phyloP scores from a whole-genome alignment of 805 yeast genomes.

The Candida ulmi region DNA sequence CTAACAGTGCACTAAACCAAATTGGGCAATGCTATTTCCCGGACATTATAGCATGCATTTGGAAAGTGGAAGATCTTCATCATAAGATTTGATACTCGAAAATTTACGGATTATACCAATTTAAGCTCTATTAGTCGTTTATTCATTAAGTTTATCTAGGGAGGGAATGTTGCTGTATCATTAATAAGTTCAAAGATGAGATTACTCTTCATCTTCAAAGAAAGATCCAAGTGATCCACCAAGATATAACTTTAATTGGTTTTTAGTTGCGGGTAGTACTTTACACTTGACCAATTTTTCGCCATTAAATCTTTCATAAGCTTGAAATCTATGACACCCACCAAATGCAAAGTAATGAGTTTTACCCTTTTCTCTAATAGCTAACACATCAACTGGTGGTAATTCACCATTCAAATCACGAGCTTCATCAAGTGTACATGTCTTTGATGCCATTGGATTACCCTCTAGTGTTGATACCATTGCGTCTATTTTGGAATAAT shows the following conservation, averaged over 20 bases:
- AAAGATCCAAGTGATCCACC: constrained; percentile 59
- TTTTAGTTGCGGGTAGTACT: constrained; percentile 68
- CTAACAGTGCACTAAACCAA: too few species aligned
- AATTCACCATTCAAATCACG: constrained; percentile 45
- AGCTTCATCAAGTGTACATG: constrained; percentile 43
- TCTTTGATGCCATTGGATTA: constrained; percentile 54
- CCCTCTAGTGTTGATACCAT: constrained; percentile 73
- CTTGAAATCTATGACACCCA: constrained; percentile 87
- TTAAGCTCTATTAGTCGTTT: too few species aligned
- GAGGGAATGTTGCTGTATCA: too few species aligned
- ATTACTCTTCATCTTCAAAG: constrained; percentile 11
- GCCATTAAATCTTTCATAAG: constrained; percentile 54
- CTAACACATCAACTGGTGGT: constrained; percentile 79
- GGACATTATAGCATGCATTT: too few species aligned
- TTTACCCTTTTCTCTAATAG: constrained; percentile 57
- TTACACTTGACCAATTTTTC: constrained; percentile 59
- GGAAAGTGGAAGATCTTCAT: too few species aligned
- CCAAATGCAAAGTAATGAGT: constrained; percentile 78
- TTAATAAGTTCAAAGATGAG: too few species aligned
- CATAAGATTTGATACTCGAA: too few species aligned
- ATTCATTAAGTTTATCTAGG: too few species aligned
- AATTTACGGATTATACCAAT: too few species aligned
- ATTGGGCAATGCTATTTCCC: too few species aligned
- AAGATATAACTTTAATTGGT: constrained; percentile 60
- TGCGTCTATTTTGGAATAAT: constrained; percentile 64